These are phyloP conservation scores for Trypanosoma caninum DNA, from an alignment of 208 protist genomes.

Conservation along the genomic window DNA sequence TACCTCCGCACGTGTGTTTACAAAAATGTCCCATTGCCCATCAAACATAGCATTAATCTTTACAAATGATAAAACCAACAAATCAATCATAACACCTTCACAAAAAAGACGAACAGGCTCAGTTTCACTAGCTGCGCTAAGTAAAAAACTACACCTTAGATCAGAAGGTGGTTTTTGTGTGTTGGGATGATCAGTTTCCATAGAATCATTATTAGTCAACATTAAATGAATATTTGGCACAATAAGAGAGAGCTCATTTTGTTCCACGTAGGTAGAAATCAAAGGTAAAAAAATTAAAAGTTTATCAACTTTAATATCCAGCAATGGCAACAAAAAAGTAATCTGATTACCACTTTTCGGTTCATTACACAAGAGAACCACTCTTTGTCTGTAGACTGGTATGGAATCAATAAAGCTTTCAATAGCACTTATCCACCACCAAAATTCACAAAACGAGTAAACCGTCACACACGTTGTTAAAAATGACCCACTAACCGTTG, in stretches of 20 bases:
- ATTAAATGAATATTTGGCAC: conserved; percentile 2
- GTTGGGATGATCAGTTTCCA: neutral
- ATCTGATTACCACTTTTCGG: neutral
- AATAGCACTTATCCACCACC: conserved; percentile 54
- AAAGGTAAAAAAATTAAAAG: conserved; percentile 9
- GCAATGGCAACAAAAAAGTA: neutral
- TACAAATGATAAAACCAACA: conserved; percentile 45
- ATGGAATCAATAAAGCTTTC: conserved; percentile 4
- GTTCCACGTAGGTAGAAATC: neutral
- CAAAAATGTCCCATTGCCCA: conserved; percentile 27
- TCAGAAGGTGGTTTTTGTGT: neutral
- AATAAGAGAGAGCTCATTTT: neutral
- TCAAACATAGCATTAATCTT: conserved; percentile 34
- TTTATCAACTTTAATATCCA: conserved; percentile 6
- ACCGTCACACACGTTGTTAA: conserved; percentile 38
- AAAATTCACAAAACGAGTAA: conserved; percentile 54
- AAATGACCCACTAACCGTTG: conserved; percentile 35
- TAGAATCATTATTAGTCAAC: too few relatives aligned
- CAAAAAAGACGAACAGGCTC: conserved; percentile 13
- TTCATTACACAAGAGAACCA: neutral
- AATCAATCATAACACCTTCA: conserved; percentile 28
- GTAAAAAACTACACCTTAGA: conserved; percentile 2
- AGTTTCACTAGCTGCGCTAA: neutral
- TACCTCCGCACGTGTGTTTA: conserved; percentile 39
- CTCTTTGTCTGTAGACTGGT: neutral